phyloP scores from a whole-genome alignment of 768 basidiomycete species.

The Leccinum disarticulatum region DNA sequence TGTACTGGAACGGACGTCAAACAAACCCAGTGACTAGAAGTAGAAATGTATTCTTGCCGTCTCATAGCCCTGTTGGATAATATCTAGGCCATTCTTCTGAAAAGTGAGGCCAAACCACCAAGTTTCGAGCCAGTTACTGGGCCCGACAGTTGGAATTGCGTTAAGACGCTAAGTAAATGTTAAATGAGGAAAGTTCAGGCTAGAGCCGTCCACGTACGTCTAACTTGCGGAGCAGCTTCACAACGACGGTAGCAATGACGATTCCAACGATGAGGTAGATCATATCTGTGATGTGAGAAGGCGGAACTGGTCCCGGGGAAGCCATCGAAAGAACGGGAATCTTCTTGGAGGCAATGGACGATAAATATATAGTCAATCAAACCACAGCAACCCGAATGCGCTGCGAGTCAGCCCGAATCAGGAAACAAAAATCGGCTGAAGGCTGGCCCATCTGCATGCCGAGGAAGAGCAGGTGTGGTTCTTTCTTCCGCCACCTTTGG shows the following conservation, averaged over 20 bases:
- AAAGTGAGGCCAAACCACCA: neutral
- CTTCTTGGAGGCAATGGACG: neutral
- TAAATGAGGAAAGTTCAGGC: neutral
- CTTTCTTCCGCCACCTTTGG: too few relatives aligned
- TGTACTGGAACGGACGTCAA: neutral
- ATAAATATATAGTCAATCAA: neutral
- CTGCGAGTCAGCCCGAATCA: too few relatives aligned
- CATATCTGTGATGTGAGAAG: neutral
- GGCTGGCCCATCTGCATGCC: too few relatives aligned
- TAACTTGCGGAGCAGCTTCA: neutral
- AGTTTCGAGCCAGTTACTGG: constrained; percentile 38
- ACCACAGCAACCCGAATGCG: neutral
- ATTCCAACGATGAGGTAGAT: neutral
- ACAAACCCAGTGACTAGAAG: neutral
- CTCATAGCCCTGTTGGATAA: neutral
- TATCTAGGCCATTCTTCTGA: neutral
- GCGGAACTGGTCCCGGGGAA: neutral
- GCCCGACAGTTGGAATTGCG: neutral
- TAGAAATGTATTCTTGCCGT: neutral
- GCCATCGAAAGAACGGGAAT: neutral
- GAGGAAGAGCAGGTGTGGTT: too few relatives aligned
- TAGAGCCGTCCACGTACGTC: neutral
- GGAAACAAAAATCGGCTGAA: too few relatives aligned
- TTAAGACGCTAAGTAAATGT: neutral
- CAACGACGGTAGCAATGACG: neutral